Conservation (phyloP, 139 green algal genomes). For the Marvania coccoides region DNA sequence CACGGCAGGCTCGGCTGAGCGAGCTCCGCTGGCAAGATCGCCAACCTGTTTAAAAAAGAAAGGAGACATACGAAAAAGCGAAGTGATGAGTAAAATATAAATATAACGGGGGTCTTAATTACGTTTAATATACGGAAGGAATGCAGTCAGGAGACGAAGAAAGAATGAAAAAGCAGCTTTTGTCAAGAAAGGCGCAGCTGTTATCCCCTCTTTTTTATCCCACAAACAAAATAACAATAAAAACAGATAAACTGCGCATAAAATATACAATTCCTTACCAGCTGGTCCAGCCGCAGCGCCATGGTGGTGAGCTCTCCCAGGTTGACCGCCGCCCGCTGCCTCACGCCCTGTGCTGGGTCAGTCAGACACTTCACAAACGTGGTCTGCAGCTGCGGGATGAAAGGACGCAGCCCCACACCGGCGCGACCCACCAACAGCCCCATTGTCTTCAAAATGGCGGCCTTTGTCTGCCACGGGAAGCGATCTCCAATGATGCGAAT, state of each 20-base stretch:
- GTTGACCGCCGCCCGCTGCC: constrained; percentile 61
- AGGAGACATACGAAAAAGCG: too few species aligned
- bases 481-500: constrained; percentile 93
- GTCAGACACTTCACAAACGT: constrained; percentile 95
- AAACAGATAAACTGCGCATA: not conserved
- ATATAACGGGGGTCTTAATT: too few species aligned
- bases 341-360: constrained; percentile 48
- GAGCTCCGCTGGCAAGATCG: constrained; percentile 19
- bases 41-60: too few species aligned
- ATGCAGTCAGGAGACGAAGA: too few species aligned
- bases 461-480: constrained; percentile 66
- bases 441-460: constrained; percentile 84
- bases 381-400: constrained; percentile 97
- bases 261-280: constrained; percentile 24
- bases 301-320: constrained; percentile 70
- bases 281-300: constrained; percentile 64
- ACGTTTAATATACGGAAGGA: too few species aligned
- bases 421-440: constrained; percentile 77
- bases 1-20: constrained; percentile 10
- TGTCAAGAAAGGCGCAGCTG: too few species aligned
- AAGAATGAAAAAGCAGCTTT: too few species aligned
- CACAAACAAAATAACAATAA: not conserved
- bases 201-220: too few species aligned
- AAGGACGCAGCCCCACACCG: constrained; percentile 83
- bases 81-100: too few species aligned